These are phyloP conservation scores for Ascodesmis nigricans DNA, from an alignment of 495 filamentous ascomycete genomes.

Conservation along the genomic window DNA sequence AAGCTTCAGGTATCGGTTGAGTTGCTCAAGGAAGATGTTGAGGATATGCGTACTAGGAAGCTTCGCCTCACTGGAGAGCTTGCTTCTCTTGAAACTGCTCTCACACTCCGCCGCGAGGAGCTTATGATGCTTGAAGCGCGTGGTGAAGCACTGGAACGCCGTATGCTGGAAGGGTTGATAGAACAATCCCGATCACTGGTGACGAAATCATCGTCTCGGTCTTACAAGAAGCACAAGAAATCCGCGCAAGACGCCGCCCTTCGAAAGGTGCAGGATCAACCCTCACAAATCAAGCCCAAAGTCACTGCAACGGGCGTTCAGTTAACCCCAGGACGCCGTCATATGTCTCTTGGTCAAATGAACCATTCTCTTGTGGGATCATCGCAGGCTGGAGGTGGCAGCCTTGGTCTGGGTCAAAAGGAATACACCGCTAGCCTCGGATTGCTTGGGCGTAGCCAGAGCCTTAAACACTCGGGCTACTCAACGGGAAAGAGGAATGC, in stretches of 20 bases:
- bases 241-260: constrained; percentile 22
- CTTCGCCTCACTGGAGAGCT: constrained; percentile 58
- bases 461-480: constrained; percentile 39
- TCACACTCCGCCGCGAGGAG: constrained; percentile 73
- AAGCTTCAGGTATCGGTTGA: constrained; percentile 35
- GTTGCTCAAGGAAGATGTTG: constrained; percentile 41
- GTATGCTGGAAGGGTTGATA: constrained; percentile 84
- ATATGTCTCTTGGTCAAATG: constrained; percentile 74
- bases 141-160: constrained; percentile 67
- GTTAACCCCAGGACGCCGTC: constrained; percentile 43
- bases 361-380: constrained; percentile 41
- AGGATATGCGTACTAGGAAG: constrained; percentile 50
- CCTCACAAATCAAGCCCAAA: too few species aligned
- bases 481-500: constrained; percentile 43
- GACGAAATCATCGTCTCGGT: constrained; percentile 40
- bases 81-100: constrained; percentile 67
- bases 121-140: constrained; percentile 70
- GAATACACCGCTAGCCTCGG: constrained; percentile 26
- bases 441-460: constrained; percentile 41
- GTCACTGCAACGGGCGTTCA: constrained; percentile 14
- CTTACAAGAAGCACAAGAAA: constrained; percentile 49
- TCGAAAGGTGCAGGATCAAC: constrained; percentile 14
- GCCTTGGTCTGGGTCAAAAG: constrained; percentile 16
- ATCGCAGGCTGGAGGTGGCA: constrained; percentile 31
- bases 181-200: constrained; percentile 79